Conservation (phyloP, 768 basidiomycete species). For the Coprinopsis marcescibilis region DNA sequence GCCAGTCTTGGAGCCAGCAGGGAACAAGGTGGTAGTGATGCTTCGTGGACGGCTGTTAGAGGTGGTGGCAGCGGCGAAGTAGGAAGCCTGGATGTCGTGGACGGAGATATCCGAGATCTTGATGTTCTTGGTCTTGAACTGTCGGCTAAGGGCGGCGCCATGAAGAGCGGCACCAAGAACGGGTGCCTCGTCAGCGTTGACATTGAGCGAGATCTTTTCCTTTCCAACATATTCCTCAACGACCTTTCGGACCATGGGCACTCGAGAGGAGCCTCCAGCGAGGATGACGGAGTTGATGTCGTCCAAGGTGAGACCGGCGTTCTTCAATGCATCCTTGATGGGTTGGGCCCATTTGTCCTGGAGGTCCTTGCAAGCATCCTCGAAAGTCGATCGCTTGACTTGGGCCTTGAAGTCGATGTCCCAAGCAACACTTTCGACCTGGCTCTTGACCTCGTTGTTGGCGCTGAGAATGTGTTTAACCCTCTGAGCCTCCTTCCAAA, state of each 20-base stretch:
- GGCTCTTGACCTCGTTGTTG: conserved; percentile 71
- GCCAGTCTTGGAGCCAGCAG: conserved; percentile 67
- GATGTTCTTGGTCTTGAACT: conserved; percentile 94
- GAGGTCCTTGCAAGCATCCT: conserved; percentile 65
- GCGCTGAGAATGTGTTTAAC: conserved; percentile 93
- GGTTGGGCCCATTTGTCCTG: conserved; percentile 60
- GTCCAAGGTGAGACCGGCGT: conserved; percentile 59
- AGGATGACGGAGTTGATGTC: conserved; percentile 86
- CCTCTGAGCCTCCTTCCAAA: conserved; percentile 90
- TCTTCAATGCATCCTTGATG: conserved; percentile 64
- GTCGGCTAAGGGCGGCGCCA: conserved; percentile 81
- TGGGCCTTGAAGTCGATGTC: conserved; percentile 88
- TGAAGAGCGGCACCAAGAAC: conserved; percentile 91
- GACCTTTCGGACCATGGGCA: conserved; percentile 87
- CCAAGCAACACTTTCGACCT: conserved; percentile 85
- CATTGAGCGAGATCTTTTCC: conserved; percentile 85
- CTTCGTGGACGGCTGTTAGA: conserved; percentile 50
- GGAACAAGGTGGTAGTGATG: conserved; percentile 75
- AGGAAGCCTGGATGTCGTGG: conserved; percentile 77
- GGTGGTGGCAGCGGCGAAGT: conserved; percentile 56
- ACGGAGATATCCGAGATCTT: conserved; percentile 69
- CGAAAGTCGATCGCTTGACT: conserved; percentile 74
- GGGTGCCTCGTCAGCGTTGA: conserved; percentile 95
- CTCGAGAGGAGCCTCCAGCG: conserved; percentile 86
- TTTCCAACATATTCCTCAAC: conserved; percentile 74